Evolutionary conservation across 2,329 filamentous ascomycete genomes (phyloP).

Genomic region (Amauroascus niger): DNA sequence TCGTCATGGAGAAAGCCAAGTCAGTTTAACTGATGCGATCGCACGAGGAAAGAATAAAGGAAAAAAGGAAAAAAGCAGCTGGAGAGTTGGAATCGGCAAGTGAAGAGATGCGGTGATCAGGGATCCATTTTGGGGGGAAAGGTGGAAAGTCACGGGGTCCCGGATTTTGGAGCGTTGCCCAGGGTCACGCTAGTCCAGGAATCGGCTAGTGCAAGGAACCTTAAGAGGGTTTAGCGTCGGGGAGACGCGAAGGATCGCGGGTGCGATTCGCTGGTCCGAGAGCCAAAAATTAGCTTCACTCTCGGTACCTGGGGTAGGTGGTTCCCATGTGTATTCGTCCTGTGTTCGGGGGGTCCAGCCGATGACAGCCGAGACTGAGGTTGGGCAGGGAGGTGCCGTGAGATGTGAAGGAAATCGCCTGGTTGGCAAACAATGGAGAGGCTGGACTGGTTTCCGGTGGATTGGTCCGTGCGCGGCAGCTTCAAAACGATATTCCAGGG

Average conservation of each 20-base stretch:
- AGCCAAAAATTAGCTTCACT: slow-evolving; percentile 6
- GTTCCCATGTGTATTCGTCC: neutral
- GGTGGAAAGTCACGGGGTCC: slow-evolving; percentile 16
- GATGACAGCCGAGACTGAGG: neutral
- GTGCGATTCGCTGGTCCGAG: neutral
- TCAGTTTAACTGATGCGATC: slow-evolving; percentile 10
- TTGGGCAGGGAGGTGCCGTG: neutral
- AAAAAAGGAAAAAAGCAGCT: too few species aligned
- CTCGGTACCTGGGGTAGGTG: neutral
- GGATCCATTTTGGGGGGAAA: slow-evolving; percentile 12
- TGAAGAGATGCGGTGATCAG: too few species aligned
- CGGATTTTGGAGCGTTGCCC: slow-evolving; percentile 14
- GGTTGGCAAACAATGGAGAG: neutral
- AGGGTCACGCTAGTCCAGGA: slow-evolving; percentile 23
- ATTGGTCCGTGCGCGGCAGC: slow-evolving; percentile 8
- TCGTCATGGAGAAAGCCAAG: slow-evolving; percentile 11
- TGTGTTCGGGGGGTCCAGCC: neutral
- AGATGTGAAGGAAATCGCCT: neutral
- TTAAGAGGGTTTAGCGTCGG: slow-evolving; percentile 26
- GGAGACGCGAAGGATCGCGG: neutral
- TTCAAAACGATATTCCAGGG: neutral
- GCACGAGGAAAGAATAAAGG: too few species aligned
- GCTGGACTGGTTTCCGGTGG: neutral
- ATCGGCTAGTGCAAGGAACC: slow-evolving; percentile 19
- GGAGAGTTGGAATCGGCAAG: slow-evolving; percentile 13